Evolutionary conservation across 2,329 filamentous ascomycete genomes (phyloP).

Genomic region (Fusarium coicis): DNA sequence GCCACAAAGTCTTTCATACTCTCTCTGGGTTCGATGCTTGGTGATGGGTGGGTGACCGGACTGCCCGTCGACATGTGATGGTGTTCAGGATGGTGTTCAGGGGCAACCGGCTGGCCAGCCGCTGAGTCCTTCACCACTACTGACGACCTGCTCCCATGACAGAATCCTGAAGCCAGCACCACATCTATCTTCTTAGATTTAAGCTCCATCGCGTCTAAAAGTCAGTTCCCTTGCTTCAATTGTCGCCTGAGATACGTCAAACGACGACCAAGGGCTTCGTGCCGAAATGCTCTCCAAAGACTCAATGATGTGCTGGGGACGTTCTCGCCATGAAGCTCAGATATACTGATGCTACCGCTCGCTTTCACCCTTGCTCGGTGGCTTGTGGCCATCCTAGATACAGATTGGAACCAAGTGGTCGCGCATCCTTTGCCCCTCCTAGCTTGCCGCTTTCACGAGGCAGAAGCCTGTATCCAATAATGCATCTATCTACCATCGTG

Average conservation of each 20-base stretch:
- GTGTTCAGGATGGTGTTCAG: not conserved
- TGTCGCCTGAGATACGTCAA: accelerated
- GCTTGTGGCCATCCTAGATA: not conserved
- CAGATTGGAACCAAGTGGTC: not conserved
- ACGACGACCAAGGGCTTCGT: accelerated
- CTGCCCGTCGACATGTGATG: not conserved
- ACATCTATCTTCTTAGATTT: accelerated
- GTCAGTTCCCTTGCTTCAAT: not conserved
- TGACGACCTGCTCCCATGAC: accelerated
- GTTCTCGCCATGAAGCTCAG: too few species aligned
- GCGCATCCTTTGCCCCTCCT: not conserved
- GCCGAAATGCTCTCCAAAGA: accelerated
- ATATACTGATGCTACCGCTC: not conserved
- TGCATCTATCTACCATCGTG: accelerated
- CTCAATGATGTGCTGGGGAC: too few species aligned
- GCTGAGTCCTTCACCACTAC: not conserved
- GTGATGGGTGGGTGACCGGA: not conserved
- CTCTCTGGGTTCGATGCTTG: not conserved
- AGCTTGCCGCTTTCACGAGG: accelerated
- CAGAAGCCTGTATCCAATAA: not conserved
- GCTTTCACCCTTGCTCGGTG: not conserved
- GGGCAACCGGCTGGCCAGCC: too few species aligned
- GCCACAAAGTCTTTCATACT: not conserved
- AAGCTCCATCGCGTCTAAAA: accelerated
- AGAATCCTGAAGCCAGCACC: accelerated